Percentiles rank a stretch among this genome's conserved stretches.
phyloP scores from a whole-genome alignment of 192 early-diverging fungal genomes.

The Backusella westeae region DNA sequence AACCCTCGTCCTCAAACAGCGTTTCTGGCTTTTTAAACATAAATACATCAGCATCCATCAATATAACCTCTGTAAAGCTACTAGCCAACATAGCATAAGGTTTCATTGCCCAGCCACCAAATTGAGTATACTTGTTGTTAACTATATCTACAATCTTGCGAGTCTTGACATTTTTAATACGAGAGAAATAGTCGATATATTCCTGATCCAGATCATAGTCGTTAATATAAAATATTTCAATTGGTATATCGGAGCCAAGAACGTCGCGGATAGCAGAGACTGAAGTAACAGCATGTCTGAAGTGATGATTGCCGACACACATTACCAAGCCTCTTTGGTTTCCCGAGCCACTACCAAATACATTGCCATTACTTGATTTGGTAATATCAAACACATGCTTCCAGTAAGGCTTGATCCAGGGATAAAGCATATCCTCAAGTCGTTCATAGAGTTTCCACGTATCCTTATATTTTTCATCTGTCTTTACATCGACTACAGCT shows the following conservation, averaged over 20 bases:
- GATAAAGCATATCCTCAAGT: slow-evolving; percentile 37
- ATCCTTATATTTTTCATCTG: background rate
- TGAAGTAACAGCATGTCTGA: slow-evolving; percentile 37
- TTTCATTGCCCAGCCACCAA: slow-evolving; percentile 67
- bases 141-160: slow-evolving; percentile 36
- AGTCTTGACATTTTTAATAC: slow-evolving; percentile 2
- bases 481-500: background rate
- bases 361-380: slow-evolving; percentile 6
- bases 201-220: slow-evolving; percentile 37
- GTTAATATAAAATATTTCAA: slow-evolving; percentile 57
- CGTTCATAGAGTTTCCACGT: slow-evolving; percentile 32
- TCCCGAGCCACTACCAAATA: background rate
- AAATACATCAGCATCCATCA: slow-evolving; percentile 71
- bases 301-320: slow-evolving; percentile 48
- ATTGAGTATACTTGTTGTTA: slow-evolving; percentile 37
- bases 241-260: slow-evolving; percentile 51
- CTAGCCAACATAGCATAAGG: slow-evolving; percentile 64
- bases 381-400: slow-evolving; percentile 39
- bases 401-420: slow-evolving; percentile 39
- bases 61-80: slow-evolving; percentile 57
- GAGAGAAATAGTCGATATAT: slow-evolving; percentile 28
- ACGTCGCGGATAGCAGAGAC: slow-evolving; percentile 39
- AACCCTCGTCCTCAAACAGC: slow-evolving; percentile 48
- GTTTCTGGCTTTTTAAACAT: slow-evolving; percentile 58
- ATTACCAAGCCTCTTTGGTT: slow-evolving; percentile 42